phyloP scores from a whole-genome alignment of 768 basidiomycete species.

The Tylopilus subfusipes region DNA sequence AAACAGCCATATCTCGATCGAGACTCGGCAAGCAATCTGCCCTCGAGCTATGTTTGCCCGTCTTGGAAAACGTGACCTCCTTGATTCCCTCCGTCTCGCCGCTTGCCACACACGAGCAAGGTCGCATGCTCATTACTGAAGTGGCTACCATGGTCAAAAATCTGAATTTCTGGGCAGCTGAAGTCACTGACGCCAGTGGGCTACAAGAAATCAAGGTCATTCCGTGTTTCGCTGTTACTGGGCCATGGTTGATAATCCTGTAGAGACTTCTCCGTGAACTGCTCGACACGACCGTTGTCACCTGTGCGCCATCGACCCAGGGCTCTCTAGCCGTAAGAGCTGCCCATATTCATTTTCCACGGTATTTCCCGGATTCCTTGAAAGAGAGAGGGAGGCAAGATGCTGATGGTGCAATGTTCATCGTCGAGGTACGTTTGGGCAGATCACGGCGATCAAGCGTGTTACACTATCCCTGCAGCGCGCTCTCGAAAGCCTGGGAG shows the following conservation, averaged over 20 bases:
- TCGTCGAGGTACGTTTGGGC: conserved; percentile 38
- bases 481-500: conserved; percentile 36
- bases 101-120: conserved; percentile 8
- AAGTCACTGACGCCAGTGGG: neutral
- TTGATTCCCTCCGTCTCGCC: conserved; percentile 19
- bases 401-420: conserved; percentile 36
- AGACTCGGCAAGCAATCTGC: conserved; percentile 24
- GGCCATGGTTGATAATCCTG: neutral
- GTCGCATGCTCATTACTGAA: conserved; percentile 21
- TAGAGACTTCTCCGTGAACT: conserved; percentile 31
- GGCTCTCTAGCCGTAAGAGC: conserved; percentile 45
- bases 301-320: conserved; percentile 38
- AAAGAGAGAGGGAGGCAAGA: conserved; percentile 36
- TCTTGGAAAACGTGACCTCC: conserved; percentile 13
- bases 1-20: conserved; percentile 25
- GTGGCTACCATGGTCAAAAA: conserved; percentile 15
- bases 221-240: neutral
- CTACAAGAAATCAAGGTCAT: conserved; percentile 21
- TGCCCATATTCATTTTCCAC: conserved; percentile 45
- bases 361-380: conserved; percentile 35
- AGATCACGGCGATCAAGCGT: neutral
- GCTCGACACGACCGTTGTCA: conserved; percentile 36
- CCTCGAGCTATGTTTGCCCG: conserved; percentile 19
- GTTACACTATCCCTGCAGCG: conserved; percentile 16
- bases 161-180: conserved; percentile 16